phyloP scores from a whole-genome alignment of 257 asterid species.

The Forsythia viridissima region DNA sequence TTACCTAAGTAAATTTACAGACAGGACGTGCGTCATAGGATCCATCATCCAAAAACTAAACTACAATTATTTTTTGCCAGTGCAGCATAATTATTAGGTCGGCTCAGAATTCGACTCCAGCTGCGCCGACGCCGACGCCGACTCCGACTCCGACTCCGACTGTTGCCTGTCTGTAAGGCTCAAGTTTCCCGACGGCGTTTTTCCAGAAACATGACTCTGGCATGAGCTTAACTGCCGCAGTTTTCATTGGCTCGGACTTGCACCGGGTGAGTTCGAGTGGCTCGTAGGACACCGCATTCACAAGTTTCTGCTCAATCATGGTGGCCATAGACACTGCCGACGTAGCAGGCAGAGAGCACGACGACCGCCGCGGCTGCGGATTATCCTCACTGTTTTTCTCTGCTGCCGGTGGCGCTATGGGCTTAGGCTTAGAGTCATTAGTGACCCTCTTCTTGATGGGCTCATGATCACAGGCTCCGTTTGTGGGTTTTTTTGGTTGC shows the following conservation, averaged over 20 bases:
- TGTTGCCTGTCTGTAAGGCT: constrained; percentile 19
- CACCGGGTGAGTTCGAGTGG: constrained; percentile 87
- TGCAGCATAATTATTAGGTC: constrained; percentile 28
- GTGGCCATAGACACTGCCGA: constrained; percentile 46
- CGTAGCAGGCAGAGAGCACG: constrained; percentile 63
- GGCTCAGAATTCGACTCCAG: constrained; percentile 76
- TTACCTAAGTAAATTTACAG: constrained; percentile 26
- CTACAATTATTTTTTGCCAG: constrained; percentile 28
- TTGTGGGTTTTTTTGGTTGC: constrained; percentile 34
- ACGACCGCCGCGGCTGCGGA: constrained; percentile 66
- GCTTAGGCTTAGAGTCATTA: constrained; percentile 30
- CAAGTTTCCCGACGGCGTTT: too few species aligned
- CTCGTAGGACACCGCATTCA: constrained; percentile 48
- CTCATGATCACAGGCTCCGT: constrained; percentile 20
- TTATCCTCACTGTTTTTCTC: constrained; percentile 8
- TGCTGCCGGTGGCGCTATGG: constrained; percentile 13
- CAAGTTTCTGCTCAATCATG: constrained; percentile 53
- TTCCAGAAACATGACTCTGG: constrained; percentile 19
- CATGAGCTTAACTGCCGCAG: constrained; percentile 77
- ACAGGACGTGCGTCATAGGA: constrained; percentile 32
- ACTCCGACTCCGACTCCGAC: constrained; percentile 72
- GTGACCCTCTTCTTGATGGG: constrained; percentile 35
- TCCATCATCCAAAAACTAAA: constrained; percentile 27
- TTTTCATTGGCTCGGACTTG: constrained; percentile 96
- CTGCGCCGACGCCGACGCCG: constrained; percentile 73